These are phyloP conservation scores for Kluyveromyces starmeri DNA, from an alignment of 805 yeast species.

Conservation along the genomic window DNA sequence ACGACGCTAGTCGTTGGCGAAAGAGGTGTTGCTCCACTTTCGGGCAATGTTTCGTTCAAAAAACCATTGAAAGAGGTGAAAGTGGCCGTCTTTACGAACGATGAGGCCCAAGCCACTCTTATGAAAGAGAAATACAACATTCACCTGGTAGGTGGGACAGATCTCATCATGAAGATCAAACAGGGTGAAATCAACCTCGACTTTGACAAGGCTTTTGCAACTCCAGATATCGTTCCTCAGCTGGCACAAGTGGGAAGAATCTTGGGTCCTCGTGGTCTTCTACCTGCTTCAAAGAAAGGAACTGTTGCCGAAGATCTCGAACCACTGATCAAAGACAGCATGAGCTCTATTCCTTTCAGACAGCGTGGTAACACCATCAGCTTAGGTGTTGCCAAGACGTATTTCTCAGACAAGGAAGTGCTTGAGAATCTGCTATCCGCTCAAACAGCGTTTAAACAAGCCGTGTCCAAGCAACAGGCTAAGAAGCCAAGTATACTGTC, in stretches of 20 bases:
- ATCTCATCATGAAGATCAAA: conserved; percentile 54
- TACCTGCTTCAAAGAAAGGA: conserved; percentile 82
- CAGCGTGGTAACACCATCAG: conserved; percentile 55
- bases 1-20: conserved; percentile 60
- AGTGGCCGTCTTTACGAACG: conserved; percentile 59
- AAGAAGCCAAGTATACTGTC: conserved; percentile 67
- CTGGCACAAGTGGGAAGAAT: conserved; percentile 63
- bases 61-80: conserved; percentile 57
- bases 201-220: conserved; percentile 73
- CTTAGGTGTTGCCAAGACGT: conserved; percentile 68
- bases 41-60: conserved; percentile 67
- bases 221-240: conserved; percentile 66
- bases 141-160: conserved; percentile 59
- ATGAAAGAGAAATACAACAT: conserved; percentile 53
- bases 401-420: conserved; percentile 69
- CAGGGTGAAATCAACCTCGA: conserved; percentile 41
- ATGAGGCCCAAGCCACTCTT: conserved; percentile 41
- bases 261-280: conserved; percentile 81
- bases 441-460: conserved; percentile 48
- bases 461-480: conserved; percentile 45
- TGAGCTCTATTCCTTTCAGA: conserved; percentile 71
- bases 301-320: conserved; percentile 68
- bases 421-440: conserved; percentile 62
- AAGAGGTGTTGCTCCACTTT: conserved; percentile 66
- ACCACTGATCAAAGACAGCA: conserved; percentile 41